A percentile compares a stretch with the other conserved stretches of the same genome.
phyloP scores from a whole-genome alignment of 1,139 yeast species.

The Kurtzmaniella natalensis region DNA sequence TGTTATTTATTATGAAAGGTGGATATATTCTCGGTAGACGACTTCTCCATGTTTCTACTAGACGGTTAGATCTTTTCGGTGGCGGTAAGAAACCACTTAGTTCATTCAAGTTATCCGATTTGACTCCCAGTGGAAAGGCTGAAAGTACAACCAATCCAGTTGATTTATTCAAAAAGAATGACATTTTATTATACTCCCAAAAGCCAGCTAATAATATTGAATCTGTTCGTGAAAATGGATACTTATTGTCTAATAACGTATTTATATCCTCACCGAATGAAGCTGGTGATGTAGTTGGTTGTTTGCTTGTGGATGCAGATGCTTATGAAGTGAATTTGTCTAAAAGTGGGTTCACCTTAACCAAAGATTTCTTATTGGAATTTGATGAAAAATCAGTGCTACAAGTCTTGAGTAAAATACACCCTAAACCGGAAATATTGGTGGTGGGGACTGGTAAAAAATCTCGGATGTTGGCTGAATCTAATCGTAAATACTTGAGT shows the following conservation, averaged over 20 bases:
- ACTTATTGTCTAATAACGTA: conserved; percentile 35
- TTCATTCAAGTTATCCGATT: conserved; percentile 3
- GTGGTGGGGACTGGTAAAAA: conserved; percentile 67
- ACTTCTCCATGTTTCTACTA: background rate
- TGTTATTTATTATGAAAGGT: too few relatives aligned
- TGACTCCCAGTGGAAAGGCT: conserved; percentile 35
- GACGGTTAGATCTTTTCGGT: conserved; percentile 21
- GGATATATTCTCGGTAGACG: background rate
- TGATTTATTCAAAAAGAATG: conserved; percentile 42
- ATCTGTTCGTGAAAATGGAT: conserved; percentile 37
- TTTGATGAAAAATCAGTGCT: conserved; percentile 35
- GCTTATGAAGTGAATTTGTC: conserved; percentile 56
- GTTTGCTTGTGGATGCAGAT: conserved; percentile 59
- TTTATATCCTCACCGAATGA: conserved; percentile 45
- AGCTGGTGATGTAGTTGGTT: conserved; percentile 43
- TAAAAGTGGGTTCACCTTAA: conserved; percentile 30
- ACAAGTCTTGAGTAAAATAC: conserved; percentile 49
- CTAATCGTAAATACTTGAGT: conserved; percentile 46
- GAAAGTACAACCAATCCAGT: conserved; percentile 44
- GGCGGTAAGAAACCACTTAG: conserved; percentile 20
- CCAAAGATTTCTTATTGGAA: conserved; percentile 41
- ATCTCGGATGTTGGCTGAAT: conserved; percentile 58
- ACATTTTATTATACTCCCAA: conserved; percentile 38
- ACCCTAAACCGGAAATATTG: conserved; percentile 76
- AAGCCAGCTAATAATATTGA: conserved; percentile 45